These are phyloP conservation scores for Ulota crispa DNA, from an alignment of 225 moss, liverwort and hornwort genomes.

Conservation along the genomic window DNA sequence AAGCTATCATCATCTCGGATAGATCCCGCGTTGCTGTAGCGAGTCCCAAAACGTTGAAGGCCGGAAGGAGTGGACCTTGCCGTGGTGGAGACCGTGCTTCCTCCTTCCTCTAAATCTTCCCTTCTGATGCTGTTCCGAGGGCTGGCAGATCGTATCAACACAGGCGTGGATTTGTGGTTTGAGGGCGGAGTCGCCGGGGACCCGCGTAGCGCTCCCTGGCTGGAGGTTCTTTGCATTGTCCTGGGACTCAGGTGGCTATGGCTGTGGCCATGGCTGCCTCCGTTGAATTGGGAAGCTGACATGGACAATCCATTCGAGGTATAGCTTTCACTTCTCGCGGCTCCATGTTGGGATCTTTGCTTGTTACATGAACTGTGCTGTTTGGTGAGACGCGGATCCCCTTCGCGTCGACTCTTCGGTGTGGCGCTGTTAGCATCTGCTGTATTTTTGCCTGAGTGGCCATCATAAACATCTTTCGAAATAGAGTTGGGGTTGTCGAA, in stretches of 20 bases:
- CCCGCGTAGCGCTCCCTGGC: slow-evolving; percentile 44
- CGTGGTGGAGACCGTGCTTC: slow-evolving; percentile 70
- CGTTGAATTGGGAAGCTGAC: slow-evolving; percentile 26
- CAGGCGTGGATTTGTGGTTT: slow-evolving; percentile 37
- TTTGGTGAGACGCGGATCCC: slow-evolving; percentile 70
- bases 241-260: slow-evolving; percentile 45
- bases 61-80: slow-evolving; percentile 71
- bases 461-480: slow-evolving; percentile 65
- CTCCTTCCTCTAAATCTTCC: slow-evolving; percentile 73
- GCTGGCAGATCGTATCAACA: slow-evolving; percentile 35
- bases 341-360: slow-evolving; percentile 33
- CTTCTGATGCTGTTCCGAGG: slow-evolving; percentile 64
- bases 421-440: not conserved
- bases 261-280: slow-evolving; percentile 30
- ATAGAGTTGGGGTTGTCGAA: slow-evolving; percentile 54
- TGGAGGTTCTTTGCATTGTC: slow-evolving; percentile 50
- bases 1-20: slow-evolving; percentile 92
- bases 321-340: slow-evolving; percentile 17
- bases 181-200: slow-evolving; percentile 47
- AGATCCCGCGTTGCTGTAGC: slow-evolving; percentile 77
- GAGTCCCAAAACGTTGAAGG: slow-evolving; percentile 65
- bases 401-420: slow-evolving; percentile 52
- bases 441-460: slow-evolving; percentile 14
- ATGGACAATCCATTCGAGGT: slow-evolving; percentile 31
- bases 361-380: slow-evolving; percentile 51